A percentile compares a stretch with the other conserved stretches of the same genome.
Conservation (phyloP, 2,329 filamentous ascomycete species). For the Penicillium sp. region DNA sequence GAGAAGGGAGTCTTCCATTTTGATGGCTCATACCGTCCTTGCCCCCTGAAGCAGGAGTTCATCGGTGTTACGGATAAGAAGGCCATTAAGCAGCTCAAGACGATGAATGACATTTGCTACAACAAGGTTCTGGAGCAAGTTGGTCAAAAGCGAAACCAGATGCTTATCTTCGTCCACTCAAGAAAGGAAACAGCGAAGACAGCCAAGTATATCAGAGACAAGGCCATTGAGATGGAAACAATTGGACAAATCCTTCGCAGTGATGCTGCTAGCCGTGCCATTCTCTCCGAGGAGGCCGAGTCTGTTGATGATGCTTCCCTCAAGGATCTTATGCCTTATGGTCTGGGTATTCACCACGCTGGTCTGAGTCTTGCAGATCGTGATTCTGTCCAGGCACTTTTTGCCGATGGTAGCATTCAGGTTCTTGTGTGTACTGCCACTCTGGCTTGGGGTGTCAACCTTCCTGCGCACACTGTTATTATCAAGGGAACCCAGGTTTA, state of each 20-base stretch:
- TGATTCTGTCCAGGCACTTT: conserved; percentile 91
- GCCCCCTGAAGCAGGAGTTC: conserved; percentile 93
- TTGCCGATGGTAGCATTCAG: conserved; percentile 85
- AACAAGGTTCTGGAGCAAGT: conserved; percentile 97
- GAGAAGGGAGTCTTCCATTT: conserved; percentile 92
- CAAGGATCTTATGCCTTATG: conserved; percentile 92
- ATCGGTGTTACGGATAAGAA: conserved; percentile 97
- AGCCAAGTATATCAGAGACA: conserved; percentile 92
- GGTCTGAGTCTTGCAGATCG: conserved; percentile 96
- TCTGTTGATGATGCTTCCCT: conserved; percentile 81
- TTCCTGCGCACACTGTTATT: conserved; percentile 96
- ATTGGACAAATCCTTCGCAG: conserved; percentile 93
- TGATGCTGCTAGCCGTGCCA: conserved; percentile 87
- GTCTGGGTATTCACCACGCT: conserved; percentile 97
- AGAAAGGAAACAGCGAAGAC: conserved; percentile 98
- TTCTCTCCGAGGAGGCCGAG: conserved; percentile 80
- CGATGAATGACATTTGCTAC: conserved; percentile 99
- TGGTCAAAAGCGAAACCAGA: conserved; percentile 88
- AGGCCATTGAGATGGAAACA: conserved; percentile 93
- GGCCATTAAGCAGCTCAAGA: conserved; percentile 97
- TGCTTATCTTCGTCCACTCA: conserved; percentile 98
- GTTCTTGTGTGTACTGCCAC: conserved; percentile 97
- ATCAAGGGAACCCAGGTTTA: conserved; percentile 99
- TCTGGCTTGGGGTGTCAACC: conserved; percentile 97
- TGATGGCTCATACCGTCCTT: conserved; percentile 89